A percentile compares a stretch with the other conserved stretches of the same genome.
Evolutionary conservation across 345 rosid genomes (phyloP).

Genomic region (Camelina neglecta): DNA sequence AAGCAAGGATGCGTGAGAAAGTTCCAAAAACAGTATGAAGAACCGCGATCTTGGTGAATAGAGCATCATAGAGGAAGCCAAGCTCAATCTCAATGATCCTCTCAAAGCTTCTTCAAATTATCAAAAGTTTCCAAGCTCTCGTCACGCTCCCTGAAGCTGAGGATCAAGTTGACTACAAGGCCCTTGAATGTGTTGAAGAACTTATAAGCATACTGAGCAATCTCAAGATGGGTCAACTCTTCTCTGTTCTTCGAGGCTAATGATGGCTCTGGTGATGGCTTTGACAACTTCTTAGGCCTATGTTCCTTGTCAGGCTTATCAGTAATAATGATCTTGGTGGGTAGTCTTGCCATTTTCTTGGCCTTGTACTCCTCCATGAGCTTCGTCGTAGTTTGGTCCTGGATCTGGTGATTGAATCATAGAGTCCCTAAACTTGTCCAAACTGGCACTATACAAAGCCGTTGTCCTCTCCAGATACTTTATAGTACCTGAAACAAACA

Average conservation of each 20-base stretch:
- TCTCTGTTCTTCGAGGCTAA: not conserved
- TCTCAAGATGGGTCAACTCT: conserved; percentile 23
- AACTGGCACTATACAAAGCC: conserved; percentile 61
- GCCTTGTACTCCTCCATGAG: conserved; percentile 70
- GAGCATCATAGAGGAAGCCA: conserved; percentile 61
- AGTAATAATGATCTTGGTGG: conserved; percentile 45
- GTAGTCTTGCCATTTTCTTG: conserved; percentile 52
- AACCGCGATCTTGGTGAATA: conserved; percentile 55
- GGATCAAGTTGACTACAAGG: conserved; percentile 56
- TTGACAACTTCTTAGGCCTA: conserved; percentile 7
- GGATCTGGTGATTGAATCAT: conserved; percentile 64
- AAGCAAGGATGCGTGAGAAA: conserved; percentile 37
- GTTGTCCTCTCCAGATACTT: conserved; percentile 67
- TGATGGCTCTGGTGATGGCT: too few species aligned
- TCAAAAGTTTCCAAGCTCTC: conserved; percentile 52
- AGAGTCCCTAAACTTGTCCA: conserved; percentile 61
- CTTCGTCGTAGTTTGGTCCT: conserved; percentile 62
- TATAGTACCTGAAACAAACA: conserved; percentile 56
- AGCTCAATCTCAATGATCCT: conserved; percentile 63
- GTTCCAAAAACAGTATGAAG: conserved; percentile 47
- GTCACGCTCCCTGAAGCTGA: conserved; percentile 55
- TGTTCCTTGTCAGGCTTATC: conserved; percentile 52
- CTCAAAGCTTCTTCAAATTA: conserved; percentile 44
- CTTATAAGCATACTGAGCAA: conserved; percentile 43
- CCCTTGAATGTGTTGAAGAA: conserved; percentile 57